These are phyloP conservation scores for Mycena latifolia DNA, from an alignment of 768 basidiomycete genomes.

Conservation along the genomic window DNA sequence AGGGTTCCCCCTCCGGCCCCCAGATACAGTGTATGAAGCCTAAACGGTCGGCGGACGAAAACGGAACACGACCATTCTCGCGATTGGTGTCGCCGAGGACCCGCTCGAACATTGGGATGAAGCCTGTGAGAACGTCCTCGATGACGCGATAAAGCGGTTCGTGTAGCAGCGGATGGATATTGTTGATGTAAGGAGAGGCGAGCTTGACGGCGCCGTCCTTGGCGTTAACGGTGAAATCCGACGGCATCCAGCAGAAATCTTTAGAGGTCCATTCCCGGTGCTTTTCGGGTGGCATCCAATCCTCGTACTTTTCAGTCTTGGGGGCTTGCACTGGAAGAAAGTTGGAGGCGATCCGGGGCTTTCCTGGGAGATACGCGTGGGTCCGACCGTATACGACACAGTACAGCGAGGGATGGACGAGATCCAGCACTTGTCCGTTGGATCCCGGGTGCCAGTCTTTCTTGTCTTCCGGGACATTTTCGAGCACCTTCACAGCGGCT, in stretches of 20 bases:
- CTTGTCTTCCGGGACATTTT: constrained; percentile 49
- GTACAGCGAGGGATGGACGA: constrained; percentile 60
- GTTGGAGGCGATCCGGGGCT: constrained; percentile 15
- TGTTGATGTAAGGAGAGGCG: constrained; percentile 43
- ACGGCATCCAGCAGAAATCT: constrained; percentile 44
- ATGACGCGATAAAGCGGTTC: constrained; percentile 37
- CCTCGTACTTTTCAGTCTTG: not conserved
- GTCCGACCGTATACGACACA: constrained; percentile 53
- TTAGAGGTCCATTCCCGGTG: constrained; percentile 34
- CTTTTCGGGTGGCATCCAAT: not conserved
- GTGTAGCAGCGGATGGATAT: constrained; percentile 37
- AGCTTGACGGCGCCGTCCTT: constrained; percentile 34
- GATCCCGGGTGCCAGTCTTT: constrained; percentile 51
- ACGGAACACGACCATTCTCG: constrained; percentile 4
- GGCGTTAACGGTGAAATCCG: constrained; percentile 41
- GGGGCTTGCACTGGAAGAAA: constrained; percentile 24
- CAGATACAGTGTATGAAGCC: constrained; percentile 19
- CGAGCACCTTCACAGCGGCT: constrained; percentile 43
- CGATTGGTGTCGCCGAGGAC: constrained; percentile 37
- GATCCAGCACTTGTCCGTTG: constrained; percentile 32
- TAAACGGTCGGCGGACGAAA: constrained; percentile 9
- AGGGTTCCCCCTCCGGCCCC: constrained; percentile 17
- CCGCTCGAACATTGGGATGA: constrained; percentile 44
- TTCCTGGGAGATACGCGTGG: constrained; percentile 22
- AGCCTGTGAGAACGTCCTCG: constrained; percentile 33